Conservation (phyloP, 1,139 yeast genomes). For the Blastobotrys petasosporus region DNA sequence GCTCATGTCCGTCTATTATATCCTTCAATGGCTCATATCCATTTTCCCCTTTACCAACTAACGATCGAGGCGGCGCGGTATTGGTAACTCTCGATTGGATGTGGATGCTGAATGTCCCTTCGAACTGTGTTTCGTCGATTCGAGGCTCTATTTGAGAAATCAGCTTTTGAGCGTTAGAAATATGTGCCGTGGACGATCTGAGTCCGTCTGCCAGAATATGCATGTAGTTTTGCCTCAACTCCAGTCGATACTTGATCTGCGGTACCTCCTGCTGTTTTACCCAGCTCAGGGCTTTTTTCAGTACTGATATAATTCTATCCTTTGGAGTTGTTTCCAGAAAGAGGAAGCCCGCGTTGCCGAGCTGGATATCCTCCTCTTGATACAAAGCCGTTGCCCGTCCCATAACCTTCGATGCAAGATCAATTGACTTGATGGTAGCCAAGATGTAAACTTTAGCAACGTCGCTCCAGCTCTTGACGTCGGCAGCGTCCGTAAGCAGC, state of each 20-base stretch:
- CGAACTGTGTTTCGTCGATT: slow-evolving; percentile 1
- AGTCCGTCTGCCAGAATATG: slow-evolving; percentile 20
- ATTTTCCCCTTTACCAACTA: slow-evolving; percentile 17
- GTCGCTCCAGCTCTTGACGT: slow-evolving; percentile 20
- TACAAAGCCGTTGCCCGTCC: slow-evolving; percentile 20
- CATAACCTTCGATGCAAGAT: slow-evolving; percentile 19
- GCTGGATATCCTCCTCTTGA: slow-evolving; percentile 32
- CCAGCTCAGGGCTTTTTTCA: slow-evolving; percentile 23
- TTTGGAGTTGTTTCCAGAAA: slow-evolving; percentile 22
- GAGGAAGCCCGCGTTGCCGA: slow-evolving; percentile 19
- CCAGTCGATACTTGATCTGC: slow-evolving; percentile 17
- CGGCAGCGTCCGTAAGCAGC: slow-evolving; percentile 12
- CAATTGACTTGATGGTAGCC: slow-evolving; percentile 26
- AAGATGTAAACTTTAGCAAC: slow-evolving; percentile 24
- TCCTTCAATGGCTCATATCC: slow-evolving; percentile 21
- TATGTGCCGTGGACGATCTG: slow-evolving; percentile 17
- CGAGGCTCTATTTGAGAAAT: neutral
- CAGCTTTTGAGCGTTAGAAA: slow-evolving; percentile 6
- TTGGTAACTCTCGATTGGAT: slow-evolving; percentile 29
- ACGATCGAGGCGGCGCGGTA: slow-evolving; percentile 29
- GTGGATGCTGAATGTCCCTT: slow-evolving; percentile 19
- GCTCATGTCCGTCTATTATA: slow-evolving; percentile 21
- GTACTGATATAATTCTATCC: slow-evolving; percentile 18
- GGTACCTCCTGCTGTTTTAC: slow-evolving; percentile 13
- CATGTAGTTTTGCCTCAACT: slow-evolving; percentile 20